Conservation (phyloP, 31 red algal species). For the Endocladia muricata region DNA sequence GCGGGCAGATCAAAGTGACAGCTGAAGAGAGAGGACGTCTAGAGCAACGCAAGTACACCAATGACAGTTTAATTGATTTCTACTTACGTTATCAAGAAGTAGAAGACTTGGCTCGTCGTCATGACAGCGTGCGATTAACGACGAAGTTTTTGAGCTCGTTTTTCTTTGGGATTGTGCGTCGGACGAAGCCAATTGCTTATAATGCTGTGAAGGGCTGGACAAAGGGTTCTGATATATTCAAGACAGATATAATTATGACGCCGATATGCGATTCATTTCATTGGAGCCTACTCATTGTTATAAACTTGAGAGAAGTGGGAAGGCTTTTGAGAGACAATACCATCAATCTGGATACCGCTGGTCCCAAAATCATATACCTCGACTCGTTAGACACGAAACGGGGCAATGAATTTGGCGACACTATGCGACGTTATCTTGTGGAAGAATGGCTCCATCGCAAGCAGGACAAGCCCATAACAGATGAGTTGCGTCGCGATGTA, state of each 20-base stretch:
- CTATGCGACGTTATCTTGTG: constrained; percentile 37
- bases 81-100: constrained; percentile 57
- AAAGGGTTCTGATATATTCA: constrained; percentile 64
- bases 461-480: not conserved
- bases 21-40: constrained; percentile 60
- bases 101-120: not conserved
- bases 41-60: constrained; percentile 51
- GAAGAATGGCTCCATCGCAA: constrained; percentile 62
- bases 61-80: constrained; percentile 87
- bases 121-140: not conserved
- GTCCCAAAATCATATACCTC: constrained; percentile 61
- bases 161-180: constrained; percentile 60
- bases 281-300: constrained; percentile 81
- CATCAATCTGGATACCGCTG: not conserved
- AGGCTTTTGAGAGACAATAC: not conserved
- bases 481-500: not conserved
- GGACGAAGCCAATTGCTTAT: constrained; percentile 34
- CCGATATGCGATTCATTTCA: constrained; percentile 80
- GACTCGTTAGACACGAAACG: constrained; percentile 56
- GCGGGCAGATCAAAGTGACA: constrained; percentile 56
- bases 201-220: constrained; percentile 79
- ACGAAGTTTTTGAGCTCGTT: constrained; percentile 79
- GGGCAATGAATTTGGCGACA: constrained; percentile 25
- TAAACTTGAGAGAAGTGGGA: constrained; percentile 35
- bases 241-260: constrained; percentile 56